Conservation (phyloP, 2,329 filamentous ascomycete species). For the Coniella vitis region DNA sequence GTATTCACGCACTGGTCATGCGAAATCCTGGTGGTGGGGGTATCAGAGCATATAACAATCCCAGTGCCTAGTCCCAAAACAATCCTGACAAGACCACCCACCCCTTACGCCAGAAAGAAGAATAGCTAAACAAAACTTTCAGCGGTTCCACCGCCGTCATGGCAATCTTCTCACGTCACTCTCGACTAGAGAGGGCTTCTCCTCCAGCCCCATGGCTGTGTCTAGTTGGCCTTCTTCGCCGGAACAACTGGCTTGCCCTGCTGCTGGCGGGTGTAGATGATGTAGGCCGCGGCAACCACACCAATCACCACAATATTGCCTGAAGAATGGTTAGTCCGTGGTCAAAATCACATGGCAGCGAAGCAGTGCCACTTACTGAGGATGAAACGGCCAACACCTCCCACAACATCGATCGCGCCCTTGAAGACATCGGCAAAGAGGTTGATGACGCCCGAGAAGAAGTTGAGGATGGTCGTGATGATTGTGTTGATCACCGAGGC, state of each 20-base stretch:
- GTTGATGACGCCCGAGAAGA: constrained; percentile 31
- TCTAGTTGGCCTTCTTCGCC: constrained; percentile 17
- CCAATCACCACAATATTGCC: constrained; percentile 32
- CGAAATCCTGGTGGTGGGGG: too few relatives aligned
- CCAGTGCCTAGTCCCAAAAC: too few relatives aligned
- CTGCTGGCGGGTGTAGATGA: constrained; percentile 27
- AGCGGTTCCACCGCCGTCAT: too few relatives aligned
- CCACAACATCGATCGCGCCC: constrained; percentile 30
- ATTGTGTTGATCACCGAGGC: constrained; percentile 28
- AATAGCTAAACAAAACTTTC: too few relatives aligned
- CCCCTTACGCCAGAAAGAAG: too few relatives aligned
- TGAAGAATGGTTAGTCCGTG: constrained; percentile 8
- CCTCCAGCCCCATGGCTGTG: background rate
- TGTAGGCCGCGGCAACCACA: constrained; percentile 24
- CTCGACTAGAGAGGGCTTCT: background rate
- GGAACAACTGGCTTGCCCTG: constrained; percentile 16
- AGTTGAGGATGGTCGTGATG: constrained; percentile 27
- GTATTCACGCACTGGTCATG: too few relatives aligned
- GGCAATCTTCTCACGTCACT: too few relatives aligned
- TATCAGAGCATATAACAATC: too few relatives aligned
- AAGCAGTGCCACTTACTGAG: constrained; percentile 24
- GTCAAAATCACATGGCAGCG: too few relatives aligned
- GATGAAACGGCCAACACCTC: constrained; percentile 34
- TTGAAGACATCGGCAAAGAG: constrained; percentile 29
- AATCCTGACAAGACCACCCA: too few relatives aligned